Base-by-base conservation (phyloP, 352 stramenopile genomes). In the Pythium biforme region DNA sequence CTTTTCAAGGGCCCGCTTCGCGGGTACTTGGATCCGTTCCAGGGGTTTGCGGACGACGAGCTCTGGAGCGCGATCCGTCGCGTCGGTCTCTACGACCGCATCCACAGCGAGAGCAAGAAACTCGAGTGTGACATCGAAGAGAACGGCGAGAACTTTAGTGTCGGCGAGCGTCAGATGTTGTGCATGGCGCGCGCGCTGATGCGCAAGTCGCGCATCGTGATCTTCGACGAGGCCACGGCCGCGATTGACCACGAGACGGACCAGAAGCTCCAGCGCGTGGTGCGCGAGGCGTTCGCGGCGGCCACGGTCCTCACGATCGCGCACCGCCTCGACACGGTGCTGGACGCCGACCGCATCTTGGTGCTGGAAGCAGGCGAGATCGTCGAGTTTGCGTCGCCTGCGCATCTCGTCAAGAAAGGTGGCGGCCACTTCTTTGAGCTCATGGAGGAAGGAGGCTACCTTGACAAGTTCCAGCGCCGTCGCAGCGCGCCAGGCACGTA, bases 271-370 rank as follows among this genome's bases (percentile, higher is more conserved):
- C 83, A 95, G 56, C 47, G 70, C 14, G 72, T 90, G 14, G 96
- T 98, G 61, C 80, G 76, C 23, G 66, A 66, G n/a, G 76, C 76
- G 11, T 99, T 99, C 63, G 68, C 62, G 11, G 59, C 84, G 15
- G 97, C 84, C 19, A 99, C 97, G 0, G 74, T 98, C 33, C 59
- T 99, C 3, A 98, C 93, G 1, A 98, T 99, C 70, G 41, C 54
- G 3, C 54, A 61, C 23, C 41, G 54, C 6, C 37, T 61, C 22
- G 39, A 61, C 41, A 40, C 39, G 20, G 23, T 61, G 10, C 17
- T 61, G 25, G 27, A 50, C 40, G 34, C 25, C 4, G 54, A 61
- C 23, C 54, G 54, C 40, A 52, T 61, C n/a, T 27, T 52, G 26
- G 41, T 61, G 22, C n/a, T 61, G n/a, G 92, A 96, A 59, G 53